Percentiles rank a stretch among this genome's conserved stretches.
Evolutionary conservation across 2,329 filamentous ascomycete species (phyloP).

Genomic region (Fusarium tupiense): DNA sequence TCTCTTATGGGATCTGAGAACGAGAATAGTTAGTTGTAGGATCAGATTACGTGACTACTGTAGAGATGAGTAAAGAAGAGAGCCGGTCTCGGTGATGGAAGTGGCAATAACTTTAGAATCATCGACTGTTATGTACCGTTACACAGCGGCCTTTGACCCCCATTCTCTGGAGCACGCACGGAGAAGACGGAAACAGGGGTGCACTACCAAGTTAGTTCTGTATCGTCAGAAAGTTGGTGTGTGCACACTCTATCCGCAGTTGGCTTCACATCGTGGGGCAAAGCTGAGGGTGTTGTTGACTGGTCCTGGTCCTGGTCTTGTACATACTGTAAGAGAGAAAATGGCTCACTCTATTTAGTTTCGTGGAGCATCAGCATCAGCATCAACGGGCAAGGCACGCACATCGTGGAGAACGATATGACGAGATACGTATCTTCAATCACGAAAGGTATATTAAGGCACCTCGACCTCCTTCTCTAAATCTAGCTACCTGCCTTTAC

Average conservation of each 20-base stretch:
- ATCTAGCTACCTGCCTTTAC: no score
- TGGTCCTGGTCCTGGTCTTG: not conserved
- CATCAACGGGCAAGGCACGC: constrained; percentile 16
- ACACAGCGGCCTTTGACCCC: constrained; percentile 2
- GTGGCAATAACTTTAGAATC: not conserved
- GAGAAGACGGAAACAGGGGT: constrained; percentile 22
- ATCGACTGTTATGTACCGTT: not conserved
- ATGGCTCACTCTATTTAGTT: constrained; percentile 44
- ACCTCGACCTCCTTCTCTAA: constrained; percentile 1
- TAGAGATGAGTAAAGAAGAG: not conserved
- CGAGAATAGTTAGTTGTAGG: not conserved
- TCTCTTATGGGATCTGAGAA: not conserved
- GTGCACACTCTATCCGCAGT: constrained; percentile 14
- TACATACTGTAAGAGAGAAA: constrained; percentile 29
- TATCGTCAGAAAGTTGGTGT: constrained; percentile 20
- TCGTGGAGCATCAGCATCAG: constrained; percentile 34
- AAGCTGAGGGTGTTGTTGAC: constrained; percentile 35
- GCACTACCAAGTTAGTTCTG: not conserved
- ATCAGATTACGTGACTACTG: not conserved
- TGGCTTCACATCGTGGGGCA: constrained; percentile 43
- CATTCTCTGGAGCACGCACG: constrained; percentile 14
- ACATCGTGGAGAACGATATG: constrained; percentile 18
- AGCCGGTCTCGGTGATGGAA: not conserved
- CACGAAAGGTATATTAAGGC: constrained; percentile 41
- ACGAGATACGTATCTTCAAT: constrained; percentile 40